These are phyloP conservation scores for Bipolaris zeicola DNA, from an alignment of 2,329 filamentous ascomycete genomes.

Conservation along the genomic window DNA sequence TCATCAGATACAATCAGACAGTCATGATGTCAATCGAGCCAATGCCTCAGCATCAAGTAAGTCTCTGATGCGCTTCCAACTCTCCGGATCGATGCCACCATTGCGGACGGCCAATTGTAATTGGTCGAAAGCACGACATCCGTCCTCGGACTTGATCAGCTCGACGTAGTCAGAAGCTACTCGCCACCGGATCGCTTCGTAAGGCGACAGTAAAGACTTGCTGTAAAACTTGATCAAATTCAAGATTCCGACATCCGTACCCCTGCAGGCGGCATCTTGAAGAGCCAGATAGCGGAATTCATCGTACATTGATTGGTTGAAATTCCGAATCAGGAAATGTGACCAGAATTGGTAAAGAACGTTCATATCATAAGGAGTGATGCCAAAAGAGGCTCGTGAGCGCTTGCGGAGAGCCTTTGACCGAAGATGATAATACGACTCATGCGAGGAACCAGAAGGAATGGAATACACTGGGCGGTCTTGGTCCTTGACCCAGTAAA, in stretches of 20 bases:
- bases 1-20: neutral
- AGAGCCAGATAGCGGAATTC: conserved; percentile 72
- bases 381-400: conserved; percentile 50
- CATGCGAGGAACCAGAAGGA: conserved; percentile 53
- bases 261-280: conserved; percentile 63
- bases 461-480: conserved; percentile 51
- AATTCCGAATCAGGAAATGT: conserved; percentile 72
- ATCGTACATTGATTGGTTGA: conserved; percentile 76
- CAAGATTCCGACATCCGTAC: conserved; percentile 62
- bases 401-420: conserved; percentile 58
- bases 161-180: conserved; percentile 62
- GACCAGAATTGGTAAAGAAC: conserved; percentile 77
- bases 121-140: conserved; percentile 55
- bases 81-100: conserved; percentile 60
- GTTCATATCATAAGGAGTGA: conserved; percentile 64
- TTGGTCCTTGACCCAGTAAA: conserved; percentile 60
- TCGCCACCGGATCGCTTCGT: conserved; percentile 57
- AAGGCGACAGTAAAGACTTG: conserved; percentile 57
- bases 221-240: conserved; percentile 71
- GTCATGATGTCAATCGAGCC: conserved; percentile 55
- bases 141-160: conserved; percentile 58
- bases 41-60: conserved; percentile 59
- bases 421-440: conserved; percentile 57
- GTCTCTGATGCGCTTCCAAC: conserved; percentile 61
- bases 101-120: conserved; percentile 61